Conservation (phyloP, 1,284 basidiomycete species). For the Boletus sp. region DNA sequence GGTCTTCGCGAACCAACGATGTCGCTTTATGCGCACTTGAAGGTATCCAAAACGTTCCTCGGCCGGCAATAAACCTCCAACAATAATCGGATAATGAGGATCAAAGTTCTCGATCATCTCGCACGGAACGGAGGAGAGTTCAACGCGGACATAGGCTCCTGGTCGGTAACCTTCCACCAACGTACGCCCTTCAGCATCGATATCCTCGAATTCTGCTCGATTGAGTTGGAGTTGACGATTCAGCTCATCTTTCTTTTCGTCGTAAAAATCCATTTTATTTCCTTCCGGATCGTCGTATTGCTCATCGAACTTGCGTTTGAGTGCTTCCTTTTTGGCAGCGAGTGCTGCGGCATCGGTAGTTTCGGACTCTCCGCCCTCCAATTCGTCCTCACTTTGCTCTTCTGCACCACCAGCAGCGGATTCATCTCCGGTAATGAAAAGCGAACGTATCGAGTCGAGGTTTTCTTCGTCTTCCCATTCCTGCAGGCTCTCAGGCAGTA, state of each 20-base stretch:
- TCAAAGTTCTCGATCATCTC: conserved; percentile 96
- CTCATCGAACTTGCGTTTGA: conserved; percentile 96
- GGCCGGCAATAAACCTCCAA: conserved; percentile 89
- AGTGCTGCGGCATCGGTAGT: conserved; percentile 56
- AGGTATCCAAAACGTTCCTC: conserved; percentile 94
- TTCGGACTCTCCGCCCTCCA: conserved; percentile 45
- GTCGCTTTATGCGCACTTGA: conserved; percentile 95
- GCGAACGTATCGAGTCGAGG: conserved; percentile 80
- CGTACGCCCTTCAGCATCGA: conserved; percentile 77
- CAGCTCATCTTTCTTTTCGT: conserved; percentile 91
- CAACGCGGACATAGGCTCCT: conserved; percentile 93
- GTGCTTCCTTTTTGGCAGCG: conserved; percentile 83
- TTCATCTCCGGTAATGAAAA: conserved; percentile 86
- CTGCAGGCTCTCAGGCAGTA: conserved; percentile 52
- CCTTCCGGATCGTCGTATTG: conserved; percentile 91
- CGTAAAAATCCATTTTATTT: conserved; percentile 82
- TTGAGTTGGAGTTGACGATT: conserved; percentile 84
- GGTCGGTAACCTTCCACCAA: conserved; percentile 90
- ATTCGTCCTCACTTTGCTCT: conserved; percentile 41
- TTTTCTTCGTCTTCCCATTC: conserved; percentile 85
- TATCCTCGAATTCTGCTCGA: conserved; percentile 79
- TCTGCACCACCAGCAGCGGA: conserved; percentile 34
- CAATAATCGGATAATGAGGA: conserved; percentile 85
- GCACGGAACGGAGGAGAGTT: conserved; percentile 81
- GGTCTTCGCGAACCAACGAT: conserved; percentile 91